Percentiles rank a stretch among this genome's conserved stretches.
phyloP scores from a whole-genome alignment of 495 filamentous ascomycete genomes.

The Lophiostoma macrostomum region DNA sequence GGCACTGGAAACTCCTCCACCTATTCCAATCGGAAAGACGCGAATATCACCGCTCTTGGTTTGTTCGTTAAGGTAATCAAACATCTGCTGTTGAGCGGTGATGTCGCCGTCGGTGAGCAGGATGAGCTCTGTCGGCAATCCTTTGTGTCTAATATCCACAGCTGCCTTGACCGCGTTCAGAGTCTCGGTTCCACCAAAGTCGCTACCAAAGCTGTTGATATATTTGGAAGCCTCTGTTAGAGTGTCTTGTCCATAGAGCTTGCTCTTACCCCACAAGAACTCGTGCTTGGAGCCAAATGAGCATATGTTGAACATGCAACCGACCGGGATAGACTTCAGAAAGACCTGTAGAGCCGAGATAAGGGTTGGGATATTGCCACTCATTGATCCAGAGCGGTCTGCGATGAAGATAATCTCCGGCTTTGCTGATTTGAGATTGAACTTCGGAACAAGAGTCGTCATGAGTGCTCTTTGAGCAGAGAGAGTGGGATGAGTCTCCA shows the following conservation, averaged over 20 bases:
- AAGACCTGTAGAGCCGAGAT: constrained; percentile 61
- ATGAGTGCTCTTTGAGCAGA: constrained; percentile 61
- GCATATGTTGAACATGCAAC: constrained; percentile 70
- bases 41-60: constrained; percentile 49
- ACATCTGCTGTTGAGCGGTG: constrained; percentile 53
- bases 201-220: constrained; percentile 46
- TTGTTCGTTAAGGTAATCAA: constrained; percentile 51
- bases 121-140: constrained; percentile 59
- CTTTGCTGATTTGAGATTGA: constrained; percentile 49
- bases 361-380: constrained; percentile 51
- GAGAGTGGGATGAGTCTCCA: constrained; percentile 61
- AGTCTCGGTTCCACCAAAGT: constrained; percentile 67
- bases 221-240: constrained; percentile 51
- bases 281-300: constrained; percentile 58
- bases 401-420: constrained; percentile 70
- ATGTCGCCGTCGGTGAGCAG: constrained; percentile 69
- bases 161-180: constrained; percentile 51
- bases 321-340: constrained; percentile 64
- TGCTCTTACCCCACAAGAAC: constrained; percentile 59
- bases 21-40: constrained; percentile 66
- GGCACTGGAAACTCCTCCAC: constrained; percentile 55
- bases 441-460: constrained; percentile 64
- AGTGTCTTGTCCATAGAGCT: constrained; percentile 50
- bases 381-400: constrained; percentile 68
- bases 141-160: constrained; percentile 48